Percentiles rank a stretch among this genome's conserved stretches.
These are phyloP conservation scores for Gleditsia sinensis DNA, from an alignment of 306 rosid genomes.

Conservation along the genomic window DNA sequence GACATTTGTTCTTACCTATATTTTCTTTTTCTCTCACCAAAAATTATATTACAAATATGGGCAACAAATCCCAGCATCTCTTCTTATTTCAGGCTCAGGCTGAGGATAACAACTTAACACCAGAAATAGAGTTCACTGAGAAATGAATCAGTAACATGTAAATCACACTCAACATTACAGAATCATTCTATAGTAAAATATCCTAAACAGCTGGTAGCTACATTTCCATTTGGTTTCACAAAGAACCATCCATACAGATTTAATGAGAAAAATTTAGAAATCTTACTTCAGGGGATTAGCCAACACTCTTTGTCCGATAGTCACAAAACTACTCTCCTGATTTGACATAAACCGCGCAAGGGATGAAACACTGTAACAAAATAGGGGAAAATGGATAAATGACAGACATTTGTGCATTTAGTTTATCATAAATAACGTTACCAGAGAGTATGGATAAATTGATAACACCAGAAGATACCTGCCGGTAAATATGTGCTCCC, in stretches of 20 bases:
- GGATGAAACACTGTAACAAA: slow-evolving; percentile 88
- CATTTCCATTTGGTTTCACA: slow-evolving; percentile 19
- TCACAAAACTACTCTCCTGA: slow-evolving; percentile 94
- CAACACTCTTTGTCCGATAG: slow-evolving; percentile 94
- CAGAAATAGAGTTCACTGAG: background rate
- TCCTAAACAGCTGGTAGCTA: slow-evolving; percentile 8
- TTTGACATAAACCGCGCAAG: slow-evolving; percentile 99
- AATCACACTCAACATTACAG: background rate
- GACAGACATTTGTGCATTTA: background rate
- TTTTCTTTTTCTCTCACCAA: background rate
- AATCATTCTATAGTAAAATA: slow-evolving; percentile 6
- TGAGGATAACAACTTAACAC: background rate
- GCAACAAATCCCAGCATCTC: background rate
- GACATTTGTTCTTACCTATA: background rate
- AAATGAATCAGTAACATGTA: slow-evolving; percentile 4
- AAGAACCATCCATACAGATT: slow-evolving; percentile 1
- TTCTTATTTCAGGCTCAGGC: background rate
- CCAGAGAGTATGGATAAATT: slow-evolving; percentile 31
- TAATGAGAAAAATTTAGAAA: background rate
- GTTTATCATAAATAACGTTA: slow-evolving; percentile 27
- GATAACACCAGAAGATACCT: slow-evolving; percentile 55
- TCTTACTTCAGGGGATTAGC: slow-evolving; percentile 83
- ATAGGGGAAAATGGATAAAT: slow-evolving; percentile 20
- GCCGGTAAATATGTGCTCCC: slow-evolving; percentile 98
- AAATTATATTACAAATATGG: background rate